Evolutionary conservation across 2,329 filamentous ascomycete species (phyloP), one percentile per base, ranked within the genome.

Genomic region (Boeremia exigua): DNA sequence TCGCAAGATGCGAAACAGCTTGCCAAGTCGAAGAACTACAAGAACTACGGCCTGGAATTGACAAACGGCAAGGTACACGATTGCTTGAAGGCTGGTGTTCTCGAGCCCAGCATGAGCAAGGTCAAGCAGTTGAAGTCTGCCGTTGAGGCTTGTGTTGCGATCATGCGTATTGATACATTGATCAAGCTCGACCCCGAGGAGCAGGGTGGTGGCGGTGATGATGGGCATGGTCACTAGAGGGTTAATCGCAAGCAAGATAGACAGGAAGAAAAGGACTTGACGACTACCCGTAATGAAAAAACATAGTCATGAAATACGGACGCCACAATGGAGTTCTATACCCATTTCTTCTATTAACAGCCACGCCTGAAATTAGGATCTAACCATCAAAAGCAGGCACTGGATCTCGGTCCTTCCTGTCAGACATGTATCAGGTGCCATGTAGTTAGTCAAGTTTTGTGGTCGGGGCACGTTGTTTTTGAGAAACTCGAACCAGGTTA

Each of bases 91-190:
- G 88, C 91, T 11, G 95, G 95, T 73, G 93, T 99, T 59, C 78
- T 99, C 72, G 95, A 99, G 82, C 95, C 95, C 29, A 96, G 90
- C 79, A 92, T 99, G 82, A 97, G 94, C 85, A 99, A 99, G 84
- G 86, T 99, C 66, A 90, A 94, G 79, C 95, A 98, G 83, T 83
- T 99, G 73, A 99, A 99, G 88, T 96, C 90, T 79, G 95, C 95
- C 27, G 95, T 99, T 45, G 95, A 99, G 81, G 95, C 95, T 51
- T 98, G 95, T 78, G 96, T 99, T 78, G 91, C 92, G 73, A 98
- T 99, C 76, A 98, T 99, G 95, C 87, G 95, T 72, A 99, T 99
- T 75, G 95, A 99, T 81, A 98, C 95, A 63, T 84, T 99, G 79
- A 98, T 99, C 80, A 96, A 96, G 83, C 81, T 99, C 77, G 95